phyloP scores from a whole-genome alignment of 352 stramenopile genomes.

The Blastocystis sp. region DNA sequence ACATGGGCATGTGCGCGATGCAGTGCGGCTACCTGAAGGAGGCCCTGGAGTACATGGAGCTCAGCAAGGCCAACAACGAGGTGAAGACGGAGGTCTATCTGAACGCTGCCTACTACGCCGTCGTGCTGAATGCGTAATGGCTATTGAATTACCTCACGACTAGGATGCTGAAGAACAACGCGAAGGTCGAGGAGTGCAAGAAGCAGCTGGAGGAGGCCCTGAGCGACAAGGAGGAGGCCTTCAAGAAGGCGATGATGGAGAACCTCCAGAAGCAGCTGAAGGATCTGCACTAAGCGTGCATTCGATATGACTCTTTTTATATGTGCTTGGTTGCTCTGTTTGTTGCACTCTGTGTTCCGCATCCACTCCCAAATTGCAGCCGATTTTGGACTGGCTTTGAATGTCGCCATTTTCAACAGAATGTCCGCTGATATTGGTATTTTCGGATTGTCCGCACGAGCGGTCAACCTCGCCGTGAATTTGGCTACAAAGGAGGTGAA shows the following conservation, averaged over 20 bases:
- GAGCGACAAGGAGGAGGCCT: constrained; percentile 15
- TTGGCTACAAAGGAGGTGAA: constrained; percentile 93
- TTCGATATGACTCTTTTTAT: not conserved
- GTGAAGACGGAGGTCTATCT: constrained; percentile 14
- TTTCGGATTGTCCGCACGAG: constrained; percentile 88
- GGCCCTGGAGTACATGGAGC: constrained; percentile 7
- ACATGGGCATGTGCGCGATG: constrained; percentile 56
- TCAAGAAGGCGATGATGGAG: constrained; percentile 61
- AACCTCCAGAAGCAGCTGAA: constrained; percentile 60
- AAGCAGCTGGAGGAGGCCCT: constrained; percentile 24
- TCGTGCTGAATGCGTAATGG: constrained; percentile 50
- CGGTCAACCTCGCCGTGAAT: constrained; percentile 98
- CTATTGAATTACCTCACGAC: not conserved
- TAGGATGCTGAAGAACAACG: constrained; percentile 58
- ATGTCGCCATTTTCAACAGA: no score
- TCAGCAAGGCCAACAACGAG: constrained; percentile 16
- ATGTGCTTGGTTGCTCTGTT: not conserved
- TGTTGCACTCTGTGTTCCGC: not conserved
- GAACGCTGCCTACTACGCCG: constrained; percentile 47
- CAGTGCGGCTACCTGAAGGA: constrained; percentile 10
- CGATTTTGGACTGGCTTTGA: no score
- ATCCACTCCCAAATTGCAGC: no score
- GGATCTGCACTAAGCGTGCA: constrained; percentile 53
- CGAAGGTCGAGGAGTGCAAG: constrained; percentile 4
- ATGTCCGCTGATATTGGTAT: constrained; percentile 77